Conservation (phyloP, 331 rosid species). For the Telfairia occidentalis region DNA sequence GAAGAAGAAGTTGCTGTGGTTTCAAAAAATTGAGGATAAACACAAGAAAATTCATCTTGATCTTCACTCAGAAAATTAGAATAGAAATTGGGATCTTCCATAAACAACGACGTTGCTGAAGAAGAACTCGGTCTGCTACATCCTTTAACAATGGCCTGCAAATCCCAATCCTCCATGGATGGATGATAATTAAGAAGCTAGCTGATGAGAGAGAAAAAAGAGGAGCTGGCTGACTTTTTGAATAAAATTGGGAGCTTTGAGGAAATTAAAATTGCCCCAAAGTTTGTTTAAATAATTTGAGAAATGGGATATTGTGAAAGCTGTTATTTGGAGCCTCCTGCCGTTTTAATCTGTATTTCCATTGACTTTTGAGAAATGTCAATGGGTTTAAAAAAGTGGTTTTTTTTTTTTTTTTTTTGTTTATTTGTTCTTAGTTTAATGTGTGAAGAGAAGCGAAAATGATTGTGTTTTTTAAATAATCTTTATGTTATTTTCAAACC, state of each 20-base stretch:
- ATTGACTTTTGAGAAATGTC: slow-evolving; percentile 34
- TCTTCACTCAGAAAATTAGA: slow-evolving; percentile 20
- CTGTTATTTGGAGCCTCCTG: not conserved
- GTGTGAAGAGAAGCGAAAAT: not conserved
- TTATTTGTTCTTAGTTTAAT: not conserved
- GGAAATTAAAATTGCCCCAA: slow-evolving; percentile 17
- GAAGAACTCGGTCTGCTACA: not conserved
- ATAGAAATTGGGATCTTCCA: slow-evolving; percentile 15
- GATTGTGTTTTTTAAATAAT: not conserved
- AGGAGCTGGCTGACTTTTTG: slow-evolving; percentile 12
- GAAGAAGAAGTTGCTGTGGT: slow-evolving; percentile 13
- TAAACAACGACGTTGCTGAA: slow-evolving; percentile 9
- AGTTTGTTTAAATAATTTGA: not conserved
- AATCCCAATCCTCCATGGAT: slow-evolving; percentile 58
- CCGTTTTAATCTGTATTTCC: slow-evolving; percentile 13
- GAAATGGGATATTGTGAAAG: not conserved
- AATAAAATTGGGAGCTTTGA: slow-evolving; percentile 17
- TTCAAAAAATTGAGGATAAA: slow-evolving; percentile 37
- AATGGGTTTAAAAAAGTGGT: slow-evolving; percentile 21
- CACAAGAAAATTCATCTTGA: slow-evolving; percentile 24
- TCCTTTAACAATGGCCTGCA: slow-evolving; percentile 76
- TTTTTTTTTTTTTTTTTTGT: too few species aligned
- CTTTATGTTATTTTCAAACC: not conserved
- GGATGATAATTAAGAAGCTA: not conserved
- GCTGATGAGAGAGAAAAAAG: not conserved